Evolutionary conservation across 371 early-diverging fungal genomes (phyloP), one percentile per base, ranked within the genome.

Genomic region (Mucor circinelloides): DNA sequence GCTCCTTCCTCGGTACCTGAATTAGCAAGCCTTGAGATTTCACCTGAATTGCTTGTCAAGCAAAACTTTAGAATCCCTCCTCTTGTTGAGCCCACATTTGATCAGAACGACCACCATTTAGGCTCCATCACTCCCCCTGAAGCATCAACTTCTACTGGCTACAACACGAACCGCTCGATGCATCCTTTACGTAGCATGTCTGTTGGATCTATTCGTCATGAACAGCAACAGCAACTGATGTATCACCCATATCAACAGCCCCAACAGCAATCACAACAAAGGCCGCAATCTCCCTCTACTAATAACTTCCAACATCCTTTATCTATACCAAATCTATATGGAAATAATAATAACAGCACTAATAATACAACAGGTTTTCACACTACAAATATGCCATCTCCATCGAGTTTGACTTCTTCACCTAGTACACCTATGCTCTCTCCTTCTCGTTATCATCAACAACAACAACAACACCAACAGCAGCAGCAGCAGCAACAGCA

Each of bases 1-100:
- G 83, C 87, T 6, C 90, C 90, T 21, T 82, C 84, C 15, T 74
- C 79, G 21, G 75, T 80, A 25, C 84, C 85, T 63, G 78, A 82
- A 63, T 74, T 85, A n/a, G 82, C 85, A 25, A 75, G 78, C 60
- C 73, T 85, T 6, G 85, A 85, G 59, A 85, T 85, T n/a, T 80
- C 85, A 27, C 79, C 83, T 4, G 84, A 83, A 42, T 59, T 85
- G 31, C 69, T 85, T 17, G 74, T 75, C 17, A 82, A 81, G 61
- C 82, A 85, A 60, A 83, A 85, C 64, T 85, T 85, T 60, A 68
- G 85, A 54, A 73, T 85, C n/a, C 84, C 83, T 42, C 85, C 84
- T 44, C 64, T 79, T 58, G 74, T 80, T 6, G 83, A 82, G 44
- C 78, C 83, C 2, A 70, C 75, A 10, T 70, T 72, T 67, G 76